Conservation (phyloP, 345 rosid species). For the Rhodomyrtus tomentosa region DNA sequence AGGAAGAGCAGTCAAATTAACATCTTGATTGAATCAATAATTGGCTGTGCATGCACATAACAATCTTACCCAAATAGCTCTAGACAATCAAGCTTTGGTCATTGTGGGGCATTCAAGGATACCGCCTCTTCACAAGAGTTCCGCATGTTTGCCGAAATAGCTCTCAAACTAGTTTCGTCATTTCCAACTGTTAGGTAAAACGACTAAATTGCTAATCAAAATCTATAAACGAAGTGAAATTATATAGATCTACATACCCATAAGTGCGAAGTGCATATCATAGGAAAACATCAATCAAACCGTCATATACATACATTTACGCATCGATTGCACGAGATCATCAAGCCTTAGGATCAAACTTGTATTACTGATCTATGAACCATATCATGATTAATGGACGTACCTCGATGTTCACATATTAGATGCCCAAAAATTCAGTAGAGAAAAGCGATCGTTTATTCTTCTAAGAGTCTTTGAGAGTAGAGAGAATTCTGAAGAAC, state of each 20-base stretch:
- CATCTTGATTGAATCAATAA: conserved; percentile 43
- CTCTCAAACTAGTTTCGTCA: neutral
- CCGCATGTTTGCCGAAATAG: neutral
- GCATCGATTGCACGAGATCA: too few relatives aligned
- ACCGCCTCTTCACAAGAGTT: conserved; percentile 3
- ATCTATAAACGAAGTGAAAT: too few relatives aligned
- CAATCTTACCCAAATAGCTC: neutral
- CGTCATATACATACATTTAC: too few relatives aligned
- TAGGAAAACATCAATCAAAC: too few relatives aligned
- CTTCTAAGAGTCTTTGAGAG: too few relatives aligned
- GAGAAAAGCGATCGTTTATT: neutral
- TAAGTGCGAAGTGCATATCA: too few relatives aligned
- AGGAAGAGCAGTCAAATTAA: conserved; percentile 1
- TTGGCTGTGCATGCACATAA: conserved; percentile 38
- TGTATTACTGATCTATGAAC: neutral
- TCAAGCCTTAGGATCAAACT: neutral
- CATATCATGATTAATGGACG: too few relatives aligned
- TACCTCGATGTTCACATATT: neutral
- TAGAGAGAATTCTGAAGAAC: too few relatives aligned
- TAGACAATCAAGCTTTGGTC: neutral
- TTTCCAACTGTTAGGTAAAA: too few relatives aligned
- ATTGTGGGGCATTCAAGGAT: neutral
- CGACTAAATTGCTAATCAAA: too few relatives aligned
- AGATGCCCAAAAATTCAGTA: too few relatives aligned
- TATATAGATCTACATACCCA: too few relatives aligned